Evolutionary conservation across 805 yeast species (phyloP), one percentile per base, ranked within the genome.

Genomic region (Crinitomyces ghanaensis): DNA sequence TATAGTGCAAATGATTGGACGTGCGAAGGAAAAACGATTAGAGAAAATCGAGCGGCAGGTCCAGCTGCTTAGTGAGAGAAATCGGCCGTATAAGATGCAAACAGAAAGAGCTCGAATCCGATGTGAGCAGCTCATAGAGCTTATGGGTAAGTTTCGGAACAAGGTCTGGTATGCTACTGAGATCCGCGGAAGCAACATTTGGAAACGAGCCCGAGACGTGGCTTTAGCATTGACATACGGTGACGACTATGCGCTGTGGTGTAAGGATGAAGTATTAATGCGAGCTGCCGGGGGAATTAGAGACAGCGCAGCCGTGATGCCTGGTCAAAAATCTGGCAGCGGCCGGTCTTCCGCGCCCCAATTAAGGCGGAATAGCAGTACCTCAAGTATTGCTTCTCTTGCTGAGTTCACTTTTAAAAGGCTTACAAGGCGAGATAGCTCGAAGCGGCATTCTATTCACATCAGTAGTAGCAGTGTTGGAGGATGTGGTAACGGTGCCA

Each of bases 121-220:
- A 14, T 38, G 42, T 26, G 37, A 43, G 9, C 20, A 13, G 2
- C 12, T 30, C 6, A 9, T 44, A 5, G 30, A 20, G 11, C 19
- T 30, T 11, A 30, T 48, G 21, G 26, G 37, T 19, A 39, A 42
- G 12, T 28, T 44, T 8, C 25, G 51, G 22, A 43, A 43, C 14
- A 49, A 49, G 38, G 35, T 41, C 8, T 49, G 53, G 53, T 49
- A 48, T 31, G 34, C 38, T 21, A 34, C 40, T 6, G 51, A 48
- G 23, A 38, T 49, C 5, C 34, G 52, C 13, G 30, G 37, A 12
- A 35, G 38, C 8, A 30, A 40, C 17, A 27, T 46, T 9, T 49
- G 49, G 44, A 34, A 36, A 19, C 36, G 53, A 5, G 52, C 53
- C 6, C 34, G 37, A 7, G 49, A 43, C 14, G 51, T 49, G 5